These are phyloP conservation scores for Cladosporium phlei DNA, from an alignment of 2,329 filamentous ascomycete species.

Conservation along the genomic window DNA sequence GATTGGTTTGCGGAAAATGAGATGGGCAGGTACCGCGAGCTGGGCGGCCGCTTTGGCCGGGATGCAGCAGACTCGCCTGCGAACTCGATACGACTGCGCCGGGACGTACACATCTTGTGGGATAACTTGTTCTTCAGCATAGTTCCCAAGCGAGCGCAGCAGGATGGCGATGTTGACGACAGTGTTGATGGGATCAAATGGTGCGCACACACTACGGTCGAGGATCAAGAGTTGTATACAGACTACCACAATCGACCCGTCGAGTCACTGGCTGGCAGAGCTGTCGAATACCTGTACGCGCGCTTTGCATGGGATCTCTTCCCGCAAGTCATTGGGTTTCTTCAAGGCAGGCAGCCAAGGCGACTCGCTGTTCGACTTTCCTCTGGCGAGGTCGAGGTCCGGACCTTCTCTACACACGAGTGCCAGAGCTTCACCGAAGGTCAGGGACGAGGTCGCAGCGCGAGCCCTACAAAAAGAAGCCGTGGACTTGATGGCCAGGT, in stretches of 20 bases:
- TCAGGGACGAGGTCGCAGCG: constrained; percentile 3
- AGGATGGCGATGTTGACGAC: background rate
- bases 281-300: constrained; percentile 13
- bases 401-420: constrained; percentile 5
- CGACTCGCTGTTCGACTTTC: constrained; percentile 4
- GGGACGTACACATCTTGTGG: constrained; percentile 21
- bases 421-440: background rate
- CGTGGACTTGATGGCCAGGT: constrained; percentile 1
- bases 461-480: constrained; percentile 7
- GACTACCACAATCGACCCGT: constrained; percentile 14
- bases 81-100: constrained; percentile 22
- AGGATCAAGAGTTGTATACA: constrained; percentile 12
- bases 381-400: constrained; percentile 2
- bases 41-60: constrained; percentile 11
- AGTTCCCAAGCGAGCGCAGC: constrained; percentile 16
- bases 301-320: constrained; percentile 17
- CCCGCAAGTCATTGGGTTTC: constrained; percentile 28
- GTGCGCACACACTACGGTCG: constrained; percentile 1
- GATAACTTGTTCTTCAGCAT: constrained; percentile 20
- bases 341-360: constrained; percentile 10
- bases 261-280: constrained; percentile 20
- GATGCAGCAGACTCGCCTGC: constrained; percentile 16
- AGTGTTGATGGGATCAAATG: background rate
- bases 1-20: constrained; percentile 23
- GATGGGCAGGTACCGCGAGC: constrained; percentile 20